These are phyloP conservation scores for Penicillium diatomitis DNA, from an alignment of 495 filamentous ascomycete species.

Conservation along the genomic window DNA sequence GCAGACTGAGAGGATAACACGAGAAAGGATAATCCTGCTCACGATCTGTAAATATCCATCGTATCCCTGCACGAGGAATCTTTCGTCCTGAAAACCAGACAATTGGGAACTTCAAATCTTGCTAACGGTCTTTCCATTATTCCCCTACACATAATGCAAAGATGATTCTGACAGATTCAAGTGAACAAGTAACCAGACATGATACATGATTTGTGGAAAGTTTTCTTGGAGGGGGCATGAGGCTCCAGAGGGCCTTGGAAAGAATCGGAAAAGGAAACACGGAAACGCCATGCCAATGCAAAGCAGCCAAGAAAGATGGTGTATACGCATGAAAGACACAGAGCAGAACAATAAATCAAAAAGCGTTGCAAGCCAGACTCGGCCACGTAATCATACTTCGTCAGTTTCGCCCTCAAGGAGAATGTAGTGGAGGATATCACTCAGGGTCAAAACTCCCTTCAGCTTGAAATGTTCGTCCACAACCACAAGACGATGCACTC, in stretches of 20 bases:
- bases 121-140: too few relatives aligned
- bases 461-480: conserved; percentile 81
- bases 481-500: conserved; percentile 87
- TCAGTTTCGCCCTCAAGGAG: conserved; percentile 71
- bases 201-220: too few relatives aligned
- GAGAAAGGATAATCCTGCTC: too few relatives aligned
- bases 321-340: conserved; percentile 10
- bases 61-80: too few relatives aligned
- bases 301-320: conserved; percentile 11
- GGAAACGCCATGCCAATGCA: conserved; percentile 35
- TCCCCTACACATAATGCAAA: too few relatives aligned
- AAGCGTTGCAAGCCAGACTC: not conserved
- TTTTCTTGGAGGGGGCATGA: not conserved
- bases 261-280: conserved; percentile 7
- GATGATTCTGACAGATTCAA: too few relatives aligned
- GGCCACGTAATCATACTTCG: conserved; percentile 21
- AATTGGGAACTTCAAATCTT: too few relatives aligned
- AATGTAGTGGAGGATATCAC: conserved; percentile 93
- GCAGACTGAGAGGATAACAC: too few relatives aligned
- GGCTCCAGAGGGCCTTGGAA: not conserved
- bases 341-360: not conserved
- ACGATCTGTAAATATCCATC: too few relatives aligned
- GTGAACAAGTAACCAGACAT: too few relatives aligned
- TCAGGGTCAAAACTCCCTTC: conserved; percentile 84
- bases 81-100: too few relatives aligned